These are phyloP conservation scores for Rehmannia glutinosa DNA, from an alignment of 257 asterid genomes.

Conservation along the genomic window DNA sequence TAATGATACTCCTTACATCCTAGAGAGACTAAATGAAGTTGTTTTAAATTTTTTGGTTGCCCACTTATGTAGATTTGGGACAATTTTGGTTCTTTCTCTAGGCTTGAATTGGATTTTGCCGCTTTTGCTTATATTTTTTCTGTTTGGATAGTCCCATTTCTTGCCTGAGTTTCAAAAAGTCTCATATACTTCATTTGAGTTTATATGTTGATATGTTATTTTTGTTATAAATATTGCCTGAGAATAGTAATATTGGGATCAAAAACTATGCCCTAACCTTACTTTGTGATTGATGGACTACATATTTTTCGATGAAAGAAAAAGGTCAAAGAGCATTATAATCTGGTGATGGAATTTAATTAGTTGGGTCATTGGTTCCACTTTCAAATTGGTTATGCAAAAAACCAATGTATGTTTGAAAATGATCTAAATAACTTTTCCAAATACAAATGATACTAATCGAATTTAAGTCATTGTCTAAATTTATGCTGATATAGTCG, in stretches of 20 bases:
- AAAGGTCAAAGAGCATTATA: too few species aligned
- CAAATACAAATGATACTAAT: too few species aligned
- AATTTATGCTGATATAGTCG: too few species aligned
- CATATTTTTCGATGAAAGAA: too few species aligned
- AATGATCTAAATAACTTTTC: too few species aligned
- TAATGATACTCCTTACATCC: not conserved
- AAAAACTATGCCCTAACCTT: not conserved
- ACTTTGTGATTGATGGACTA: not conserved
- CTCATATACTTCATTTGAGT: not conserved
- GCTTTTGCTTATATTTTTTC: not conserved
- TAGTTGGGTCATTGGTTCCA: too few species aligned
- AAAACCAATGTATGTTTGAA: not conserved
- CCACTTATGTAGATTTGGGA: constrained; percentile 1
- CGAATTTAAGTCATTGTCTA: too few species aligned
- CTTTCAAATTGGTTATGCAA: not conserved
- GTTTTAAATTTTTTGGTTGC: constrained; percentile 7
- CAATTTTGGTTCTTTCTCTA: not conserved
- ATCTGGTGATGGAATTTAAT: too few species aligned
- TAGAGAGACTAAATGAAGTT: not conserved
- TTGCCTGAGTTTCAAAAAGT: not conserved
- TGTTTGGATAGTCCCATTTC: not conserved
- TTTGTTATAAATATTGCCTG: not conserved
- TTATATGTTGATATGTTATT: not conserved
- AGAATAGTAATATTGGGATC: too few species aligned
- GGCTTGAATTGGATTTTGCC: not conserved